Evolutionary conservation across 1,284 basidiomycete species (phyloP).

Genomic region (Ceraceosorus guamensis): DNA sequence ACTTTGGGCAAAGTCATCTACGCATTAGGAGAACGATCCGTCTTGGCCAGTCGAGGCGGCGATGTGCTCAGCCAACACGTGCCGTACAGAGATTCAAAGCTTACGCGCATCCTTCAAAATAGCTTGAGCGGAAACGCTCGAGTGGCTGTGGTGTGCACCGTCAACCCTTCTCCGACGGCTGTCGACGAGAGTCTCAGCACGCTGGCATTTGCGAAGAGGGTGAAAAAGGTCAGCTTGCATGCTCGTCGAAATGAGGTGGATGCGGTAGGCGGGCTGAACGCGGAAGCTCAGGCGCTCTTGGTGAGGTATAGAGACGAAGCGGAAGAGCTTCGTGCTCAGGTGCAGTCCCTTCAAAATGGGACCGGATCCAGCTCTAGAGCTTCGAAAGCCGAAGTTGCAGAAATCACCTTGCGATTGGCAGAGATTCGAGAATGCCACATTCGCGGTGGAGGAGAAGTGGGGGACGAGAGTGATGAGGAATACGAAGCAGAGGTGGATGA

Average conservation of each 20-base stretch:
- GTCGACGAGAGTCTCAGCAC: slow-evolving; percentile 75
- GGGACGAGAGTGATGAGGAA: not conserved
- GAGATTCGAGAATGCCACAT: not conserved
- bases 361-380: not conserved
- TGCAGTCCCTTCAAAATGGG: slow-evolving; percentile 10
- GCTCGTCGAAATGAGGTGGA: slow-evolving; percentile 84
- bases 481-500: not conserved
- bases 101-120: slow-evolving; percentile 86
- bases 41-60: not conserved
- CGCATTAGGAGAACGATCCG: slow-evolving; percentile 33
- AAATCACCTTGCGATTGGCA: not conserved
- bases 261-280: slow-evolving; percentile 13
- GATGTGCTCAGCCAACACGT: too few species aligned
- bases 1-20: slow-evolving; percentile 47
- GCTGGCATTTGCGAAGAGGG: slow-evolving; percentile 75
- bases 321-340: slow-evolving; percentile 28
- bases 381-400: not conserved
- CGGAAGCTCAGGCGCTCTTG: slow-evolving; percentile 36
- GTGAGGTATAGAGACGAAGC: slow-evolving; percentile 38
- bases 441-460: not conserved
- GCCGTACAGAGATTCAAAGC: slow-evolving; percentile 88
- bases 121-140: slow-evolving; percentile 88
- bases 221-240: slow-evolving; percentile 70
- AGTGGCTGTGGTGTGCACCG: slow-evolving; percentile 93
- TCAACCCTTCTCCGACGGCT: slow-evolving; percentile 52